A percentile compares a stretch with the other conserved stretches of the same genome.
phyloP scores from a whole-genome alignment of 2,329 filamentous ascomycete genomes.

The Neodidymelliopsis sp. region DNA sequence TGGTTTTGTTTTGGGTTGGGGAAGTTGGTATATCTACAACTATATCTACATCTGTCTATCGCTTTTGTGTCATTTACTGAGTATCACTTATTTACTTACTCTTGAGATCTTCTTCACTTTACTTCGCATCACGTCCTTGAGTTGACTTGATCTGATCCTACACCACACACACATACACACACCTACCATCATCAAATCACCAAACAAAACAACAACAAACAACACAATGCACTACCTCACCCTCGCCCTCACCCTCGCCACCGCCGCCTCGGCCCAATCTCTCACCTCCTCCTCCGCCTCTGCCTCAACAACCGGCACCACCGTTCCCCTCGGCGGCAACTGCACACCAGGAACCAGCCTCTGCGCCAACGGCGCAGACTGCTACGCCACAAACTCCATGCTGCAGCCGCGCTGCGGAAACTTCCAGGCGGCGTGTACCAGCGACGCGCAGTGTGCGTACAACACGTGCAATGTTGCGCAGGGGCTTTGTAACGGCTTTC shows the following conservation, averaged over 20 bases:
- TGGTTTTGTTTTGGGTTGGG: no score
- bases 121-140: no score
- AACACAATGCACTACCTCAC: slow-evolving; percentile 32
- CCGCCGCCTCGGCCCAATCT: slow-evolving; percentile 18
- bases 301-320: slow-evolving; percentile 8
- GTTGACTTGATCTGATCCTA: no score
- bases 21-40: no score
- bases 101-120: no score
- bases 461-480: slow-evolving; percentile 24
- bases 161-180: no score
- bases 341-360: slow-evolving; percentile 20
- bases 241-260: slow-evolving; percentile 20
- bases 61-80: no score
- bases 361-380: slow-evolving; percentile 25
- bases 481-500: slow-evolving; percentile 28
- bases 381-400: slow-evolving; percentile 27
- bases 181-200: no score
- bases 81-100: no score
- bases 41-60: no score
- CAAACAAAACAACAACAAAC: no score
- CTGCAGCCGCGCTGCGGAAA: slow-evolving; percentile 25
- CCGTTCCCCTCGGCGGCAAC: slow-evolving; percentile 20
- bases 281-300: slow-evolving; percentile 17
- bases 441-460: slow-evolving; percentile 28
- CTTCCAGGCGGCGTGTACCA: slow-evolving; percentile 29